Evolutionary conservation across 371 early-diverging fungal species (phyloP).

Genomic region (Haplosporangium sp.): DNA sequence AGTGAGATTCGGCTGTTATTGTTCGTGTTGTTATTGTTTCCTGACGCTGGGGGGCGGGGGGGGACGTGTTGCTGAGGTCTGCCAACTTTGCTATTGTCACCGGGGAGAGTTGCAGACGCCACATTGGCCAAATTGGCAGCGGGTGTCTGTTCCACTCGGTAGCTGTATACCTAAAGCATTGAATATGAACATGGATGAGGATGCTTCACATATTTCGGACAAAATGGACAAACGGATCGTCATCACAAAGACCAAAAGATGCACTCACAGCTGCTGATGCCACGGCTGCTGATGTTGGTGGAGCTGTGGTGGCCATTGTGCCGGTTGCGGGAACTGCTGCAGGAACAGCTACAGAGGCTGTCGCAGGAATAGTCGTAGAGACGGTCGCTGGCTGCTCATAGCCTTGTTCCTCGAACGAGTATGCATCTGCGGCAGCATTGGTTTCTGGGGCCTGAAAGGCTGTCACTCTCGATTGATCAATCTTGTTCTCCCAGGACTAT

Average conservation of each 20-base stretch:
- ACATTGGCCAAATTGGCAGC: conserved; percentile 62
- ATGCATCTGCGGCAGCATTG: conserved; percentile 50
- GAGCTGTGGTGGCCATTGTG: conserved; percentile 6
- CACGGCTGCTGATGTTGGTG: background rate
- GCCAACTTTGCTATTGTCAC: conserved; percentile 41
- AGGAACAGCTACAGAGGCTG: background rate
- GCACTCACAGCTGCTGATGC: conserved; percentile 8
- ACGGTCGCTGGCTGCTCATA: conserved; percentile 32
- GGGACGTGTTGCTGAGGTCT: conserved; percentile 50
- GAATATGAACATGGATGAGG: background rate
- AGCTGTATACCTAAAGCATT: conserved; percentile 22
- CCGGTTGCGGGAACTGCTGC: conserved; percentile 1
- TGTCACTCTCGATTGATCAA: conserved; percentile 81
- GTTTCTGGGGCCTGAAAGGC: conserved; percentile 71
- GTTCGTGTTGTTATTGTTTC: conserved; percentile 43
- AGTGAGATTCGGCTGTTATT: conserved; percentile 38
- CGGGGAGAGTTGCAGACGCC: conserved; percentile 49
- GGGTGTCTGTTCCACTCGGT: conserved; percentile 37
- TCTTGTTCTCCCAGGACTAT: conserved; percentile 89
- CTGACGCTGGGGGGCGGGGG: conserved; percentile 24
- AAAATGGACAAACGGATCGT: too few species aligned
- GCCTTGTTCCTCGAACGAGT: conserved; percentile 33
- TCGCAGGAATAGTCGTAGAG: conserved; percentile 2
- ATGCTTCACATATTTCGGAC: too few species aligned
- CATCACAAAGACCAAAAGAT: background rate